Base-by-base conservation (phyloP, 768 basidiomycete species). In the Boletus tylopilopsis region DNA sequence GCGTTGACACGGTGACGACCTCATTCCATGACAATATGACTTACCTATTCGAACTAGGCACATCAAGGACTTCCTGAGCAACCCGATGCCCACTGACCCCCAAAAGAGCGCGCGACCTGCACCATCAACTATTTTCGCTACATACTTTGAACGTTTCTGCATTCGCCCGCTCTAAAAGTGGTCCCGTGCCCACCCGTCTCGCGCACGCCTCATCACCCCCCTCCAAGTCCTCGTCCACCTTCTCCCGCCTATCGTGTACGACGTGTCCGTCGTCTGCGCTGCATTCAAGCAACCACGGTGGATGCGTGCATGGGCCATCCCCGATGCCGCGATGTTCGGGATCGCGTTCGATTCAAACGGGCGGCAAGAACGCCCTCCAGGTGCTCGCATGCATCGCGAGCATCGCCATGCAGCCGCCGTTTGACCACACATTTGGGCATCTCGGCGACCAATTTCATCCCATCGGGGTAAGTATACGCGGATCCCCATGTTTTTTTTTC, bases 391-490 rank as follows among this genome's bases (percentile, higher is more conserved):
- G 29, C 13, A 11, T 41, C 13, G 43, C 18, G 15, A 27, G 23
- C 27, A 1, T 54, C 2, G 5, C 22, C 6, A 18, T n/a, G 33
- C 19, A 41, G 18, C 25, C n/a, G 6, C 33, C 15, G 18, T 30
- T 42, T 22, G 18, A 47, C 19, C 12, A 15, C 2, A 15, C 15
- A 6, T 39, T 55, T 15, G 41, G 35, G n/a, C 53, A 54, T 35
- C 45, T 54, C 3, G 32, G 23, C 21, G 42, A 49, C 32, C 45
- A 39, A 32, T 49, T 29, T 2, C 53, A 56, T 43, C 18, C 22
- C 10, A 42, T 57, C 35, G 40, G 40, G 49, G 55, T 57, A 51
- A 25, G 49, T 34, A 12, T n/a, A n/a, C n/a, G n/a, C n/a, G n/a
- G n/a, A n/a, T n/a, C n/a, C n/a, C n/a, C n/a, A n/a, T n/a, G n/a